Base-by-base conservation (phyloP, 345 rosid genomes). In the Orychophragmus violaceus region DNA sequence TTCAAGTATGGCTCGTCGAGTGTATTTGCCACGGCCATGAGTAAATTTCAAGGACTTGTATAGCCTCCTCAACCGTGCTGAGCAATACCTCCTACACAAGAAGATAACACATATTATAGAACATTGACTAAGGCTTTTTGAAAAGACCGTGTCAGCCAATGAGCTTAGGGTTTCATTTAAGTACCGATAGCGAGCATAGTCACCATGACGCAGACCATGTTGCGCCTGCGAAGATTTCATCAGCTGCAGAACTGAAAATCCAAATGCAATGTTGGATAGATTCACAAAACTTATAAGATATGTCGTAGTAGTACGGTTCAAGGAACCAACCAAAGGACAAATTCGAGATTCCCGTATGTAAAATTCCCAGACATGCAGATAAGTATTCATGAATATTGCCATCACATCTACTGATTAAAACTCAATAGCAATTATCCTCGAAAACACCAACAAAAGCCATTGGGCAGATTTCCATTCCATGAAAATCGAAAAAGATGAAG, bases 191-290 rank as follows among this genome's bases (percentile, higher is more conserved):
- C 95, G 95, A 62, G 91, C 74, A 62, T 94, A 94, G 66, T 94
- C 97, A 46, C 96, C 95, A 32, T 87, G 99, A 54, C 97, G 93
- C 83, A 94, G 69, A 55, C 97, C 99, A 66, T 94, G 99, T 77
- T 94, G 99, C 88, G 92, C 87, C 78, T 94, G 96, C 55, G 97
- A 85, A 55, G 96, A 73, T 69, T 91, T 94, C 70, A 88, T 78
- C 44, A 94, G 86, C 83, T 88, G 95, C 82, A 94, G 71, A 62
- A 91, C 99, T 94, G 83, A 29, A 46, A 52, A 63, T 2, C 39
- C 57, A 24, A 48, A 62, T 60, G 64, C 58, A 32, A 32, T 23
- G 14, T 52, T 24, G 8, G 36, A 70, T 13, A 11, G 22, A 37
- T 64, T 64, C 41, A 35, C 22, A 41, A 36, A 62, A 50, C 19